phyloP scores from a whole-genome alignment of 1,284 basidiomycete species.

The Heliocybe sulcata region DNA sequence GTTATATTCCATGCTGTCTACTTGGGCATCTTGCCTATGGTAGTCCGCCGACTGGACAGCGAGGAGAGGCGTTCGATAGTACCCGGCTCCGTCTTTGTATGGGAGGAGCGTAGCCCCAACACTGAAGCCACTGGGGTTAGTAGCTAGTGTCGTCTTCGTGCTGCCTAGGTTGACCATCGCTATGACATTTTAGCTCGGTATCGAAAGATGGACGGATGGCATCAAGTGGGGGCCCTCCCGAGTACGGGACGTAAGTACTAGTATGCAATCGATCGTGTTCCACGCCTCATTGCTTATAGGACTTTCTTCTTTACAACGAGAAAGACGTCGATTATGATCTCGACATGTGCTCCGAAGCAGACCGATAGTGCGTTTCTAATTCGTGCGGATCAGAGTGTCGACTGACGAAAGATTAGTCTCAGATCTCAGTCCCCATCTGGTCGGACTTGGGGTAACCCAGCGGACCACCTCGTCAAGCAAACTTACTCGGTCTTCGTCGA shows the following conservation, averaged over 20 bases:
- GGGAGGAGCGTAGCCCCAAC: constrained; percentile 33
- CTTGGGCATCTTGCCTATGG: constrained; percentile 25
- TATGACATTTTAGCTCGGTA: constrained; percentile 20
- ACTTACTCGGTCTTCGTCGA: constrained; percentile 35
- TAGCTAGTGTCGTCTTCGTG: constrained; percentile 19
- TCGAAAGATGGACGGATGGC: constrained; percentile 37
- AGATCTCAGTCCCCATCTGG: constrained; percentile 15
- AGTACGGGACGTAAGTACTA: constrained; percentile 25
- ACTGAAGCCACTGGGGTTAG: constrained; percentile 11
- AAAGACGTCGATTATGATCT: constrained; percentile 23
- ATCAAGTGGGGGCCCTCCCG: constrained; percentile 21
- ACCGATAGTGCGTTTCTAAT: not conserved
- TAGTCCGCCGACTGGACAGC: constrained; percentile 33
- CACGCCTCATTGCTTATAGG: constrained; percentile 13
- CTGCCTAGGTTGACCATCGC: constrained; percentile 17
- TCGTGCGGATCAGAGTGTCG: not conserved
- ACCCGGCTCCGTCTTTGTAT: constrained; percentile 37
- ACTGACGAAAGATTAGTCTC: not conserved
- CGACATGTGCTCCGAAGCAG: constrained; percentile 7
- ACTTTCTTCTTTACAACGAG: constrained; percentile 32
- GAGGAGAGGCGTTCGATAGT: constrained; percentile 32
- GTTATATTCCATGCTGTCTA: constrained; percentile 27
- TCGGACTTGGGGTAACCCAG: constrained; percentile 7
- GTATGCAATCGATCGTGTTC: constrained; percentile 1
- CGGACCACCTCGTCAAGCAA: constrained; percentile 29